Conservation (phyloP, 2,329 filamentous ascomycete species). For the Monosporascus sp. region DNA sequence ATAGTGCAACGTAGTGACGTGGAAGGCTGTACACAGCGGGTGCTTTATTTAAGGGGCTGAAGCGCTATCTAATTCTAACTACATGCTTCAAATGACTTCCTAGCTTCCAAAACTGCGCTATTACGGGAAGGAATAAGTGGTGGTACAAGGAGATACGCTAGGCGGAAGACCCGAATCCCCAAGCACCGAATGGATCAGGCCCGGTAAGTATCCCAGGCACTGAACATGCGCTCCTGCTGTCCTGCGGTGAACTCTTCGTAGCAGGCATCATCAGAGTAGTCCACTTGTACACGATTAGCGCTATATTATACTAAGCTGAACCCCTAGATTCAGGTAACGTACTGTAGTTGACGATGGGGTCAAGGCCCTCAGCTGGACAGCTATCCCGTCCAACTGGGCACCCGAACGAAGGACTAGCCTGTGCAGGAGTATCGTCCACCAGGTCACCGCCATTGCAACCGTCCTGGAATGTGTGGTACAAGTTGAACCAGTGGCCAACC, state of each 20-base stretch:
- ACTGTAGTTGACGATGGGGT: constrained; percentile 31
- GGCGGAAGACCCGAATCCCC: too few relatives aligned
- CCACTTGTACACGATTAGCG: not conserved
- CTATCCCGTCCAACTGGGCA: constrained; percentile 31
- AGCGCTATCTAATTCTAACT: too few relatives aligned
- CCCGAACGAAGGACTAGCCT: constrained; percentile 30
- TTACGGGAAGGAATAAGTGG: too few relatives aligned
- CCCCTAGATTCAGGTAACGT: not conserved
- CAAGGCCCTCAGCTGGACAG: constrained; percentile 22
- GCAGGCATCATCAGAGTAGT: constrained; percentile 22
- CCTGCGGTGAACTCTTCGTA: constrained; percentile 39
- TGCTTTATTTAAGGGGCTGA: too few relatives aligned
- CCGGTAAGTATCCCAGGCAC: constrained; percentile 32
- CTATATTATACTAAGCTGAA: not conserved
- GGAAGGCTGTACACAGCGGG: too few relatives aligned
- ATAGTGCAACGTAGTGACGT: too few relatives aligned
- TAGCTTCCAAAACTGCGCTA: too few relatives aligned
- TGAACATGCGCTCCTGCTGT: constrained; percentile 35
- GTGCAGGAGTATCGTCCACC: constrained; percentile 34
- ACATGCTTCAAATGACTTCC: too few relatives aligned
- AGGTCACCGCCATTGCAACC: constrained; percentile 35
- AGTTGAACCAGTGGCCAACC: not conserved
- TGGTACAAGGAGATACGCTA: too few relatives aligned
- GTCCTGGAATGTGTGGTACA: constrained; percentile 39
- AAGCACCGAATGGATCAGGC: not conserved